Conservation (phyloP, 2,329 filamentous ascomycete species). For the Corinectria fuckeliana region DNA sequence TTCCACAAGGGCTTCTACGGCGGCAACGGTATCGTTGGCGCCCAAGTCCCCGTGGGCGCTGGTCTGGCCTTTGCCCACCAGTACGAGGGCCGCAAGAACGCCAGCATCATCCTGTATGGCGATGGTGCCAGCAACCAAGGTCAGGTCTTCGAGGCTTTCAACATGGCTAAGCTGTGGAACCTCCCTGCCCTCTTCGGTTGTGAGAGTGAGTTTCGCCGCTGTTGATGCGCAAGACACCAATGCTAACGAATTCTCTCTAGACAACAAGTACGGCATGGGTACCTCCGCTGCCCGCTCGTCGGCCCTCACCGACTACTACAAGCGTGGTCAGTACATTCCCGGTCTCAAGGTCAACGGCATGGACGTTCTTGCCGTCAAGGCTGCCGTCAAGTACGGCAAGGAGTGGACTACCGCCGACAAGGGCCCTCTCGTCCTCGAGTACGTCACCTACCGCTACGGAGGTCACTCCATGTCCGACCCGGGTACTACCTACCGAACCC, state of each 20-base stretch:
- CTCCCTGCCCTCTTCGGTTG: conserved; percentile 95
- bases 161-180: conserved; percentile 99
- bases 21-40: conserved; percentile 98
- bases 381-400: conserved; percentile 92
- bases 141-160: conserved; percentile 99
- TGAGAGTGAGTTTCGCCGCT: conserved; percentile 75
- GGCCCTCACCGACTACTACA: conserved; percentile 99
- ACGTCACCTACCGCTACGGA: conserved; percentile 98
- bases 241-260: conserved; percentile 52
- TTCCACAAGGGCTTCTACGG: conserved; percentile 98
- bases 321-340: conserved; percentile 99
- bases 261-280: conserved; percentile 99
- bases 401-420: conserved; percentile 83
- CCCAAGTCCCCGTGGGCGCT: conserved; percentile 95
- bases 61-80: conserved; percentile 97
- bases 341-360: conserved; percentile 99
- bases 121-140: conserved; percentile 99
- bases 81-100: conserved; percentile 87
- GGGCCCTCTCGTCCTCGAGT: conserved; percentile 95
- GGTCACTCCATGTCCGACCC: conserved; percentile 99
- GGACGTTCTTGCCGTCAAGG: conserved; percentile 98
- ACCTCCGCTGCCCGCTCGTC: conserved; percentile 93
- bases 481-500: conserved; percentile 97
- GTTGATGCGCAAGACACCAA: neutral
- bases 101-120: conserved; percentile 90